These are phyloP conservation scores for Populus simonii DNA, from an alignment of 345 rosid genomes.

Conservation along the genomic window DNA sequence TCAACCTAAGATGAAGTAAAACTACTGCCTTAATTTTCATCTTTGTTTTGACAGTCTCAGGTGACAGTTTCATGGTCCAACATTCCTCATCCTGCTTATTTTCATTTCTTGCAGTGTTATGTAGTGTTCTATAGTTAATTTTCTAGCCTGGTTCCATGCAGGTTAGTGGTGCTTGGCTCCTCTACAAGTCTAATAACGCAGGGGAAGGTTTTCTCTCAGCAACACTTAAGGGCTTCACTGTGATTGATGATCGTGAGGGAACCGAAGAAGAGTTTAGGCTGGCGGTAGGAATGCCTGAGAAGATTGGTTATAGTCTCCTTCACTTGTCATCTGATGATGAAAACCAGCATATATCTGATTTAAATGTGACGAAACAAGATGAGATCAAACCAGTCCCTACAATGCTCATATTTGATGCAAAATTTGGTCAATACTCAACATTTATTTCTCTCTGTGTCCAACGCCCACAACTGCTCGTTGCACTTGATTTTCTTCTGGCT, in stretches of 20 bases:
- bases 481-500: slow-evolving; percentile 91
- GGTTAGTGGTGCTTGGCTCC: slow-evolving; percentile 84
- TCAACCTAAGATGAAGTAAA: no score
- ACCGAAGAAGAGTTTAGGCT: slow-evolving; percentile 73
- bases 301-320: slow-evolving; percentile 37
- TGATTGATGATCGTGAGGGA: slow-evolving; percentile 91
- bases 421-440: slow-evolving; percentile 60
- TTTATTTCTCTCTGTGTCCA: slow-evolving; percentile 64
- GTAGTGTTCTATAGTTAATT: not conserved
- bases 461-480: slow-evolving; percentile 93
- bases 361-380: slow-evolving; percentile 27
- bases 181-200: slow-evolving; percentile 62
- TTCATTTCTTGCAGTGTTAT: not conserved
- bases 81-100: no score
- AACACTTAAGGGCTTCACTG: slow-evolving; percentile 75
- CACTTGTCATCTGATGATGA: slow-evolving; percentile 24
- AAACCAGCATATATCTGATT: slow-evolving; percentile 31
- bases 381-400: slow-evolving; percentile 59
- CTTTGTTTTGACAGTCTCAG: no score
- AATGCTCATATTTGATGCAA: slow-evolving; percentile 92
- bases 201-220: slow-evolving; percentile 81
- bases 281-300: slow-evolving; percentile 77
- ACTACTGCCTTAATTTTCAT: no score
- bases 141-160: slow-evolving; percentile 27
- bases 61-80: no score